Evolutionary conservation across 768 basidiomycete genomes (phyloP).

Genomic region (Pisolithus marmoratus): DNA sequence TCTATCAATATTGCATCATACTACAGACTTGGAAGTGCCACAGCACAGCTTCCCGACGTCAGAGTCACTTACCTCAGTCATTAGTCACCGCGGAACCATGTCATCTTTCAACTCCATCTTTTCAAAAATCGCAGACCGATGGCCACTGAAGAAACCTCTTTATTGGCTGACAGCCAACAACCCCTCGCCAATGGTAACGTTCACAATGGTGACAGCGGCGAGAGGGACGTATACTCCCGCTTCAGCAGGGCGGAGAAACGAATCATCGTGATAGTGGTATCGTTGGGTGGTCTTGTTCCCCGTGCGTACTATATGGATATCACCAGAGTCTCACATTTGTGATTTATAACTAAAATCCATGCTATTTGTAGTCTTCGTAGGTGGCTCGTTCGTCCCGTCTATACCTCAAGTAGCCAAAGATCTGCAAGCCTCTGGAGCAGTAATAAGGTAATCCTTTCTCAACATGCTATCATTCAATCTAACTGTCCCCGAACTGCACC

Average conservation of each 20-base stretch:
- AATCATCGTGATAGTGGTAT: slow-evolving; percentile 51
- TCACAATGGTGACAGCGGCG: not conserved
- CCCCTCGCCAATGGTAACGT: not conserved
- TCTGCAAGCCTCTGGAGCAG: slow-evolving; percentile 46
- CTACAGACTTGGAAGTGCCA: too few relatives aligned
- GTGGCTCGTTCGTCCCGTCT: slow-evolving; percentile 65
- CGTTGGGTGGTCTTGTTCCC: slow-evolving; percentile 57
- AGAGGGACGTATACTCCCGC: slow-evolving; percentile 45
- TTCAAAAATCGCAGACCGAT: slow-evolving; percentile 4
- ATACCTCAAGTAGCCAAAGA: slow-evolving; percentile 71
- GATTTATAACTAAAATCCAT: not conserved
- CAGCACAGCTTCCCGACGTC: too few relatives aligned
- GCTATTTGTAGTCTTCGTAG: slow-evolving; percentile 50
- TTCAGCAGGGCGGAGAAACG: slow-evolving; percentile 49
- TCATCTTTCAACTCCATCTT: too few relatives aligned
- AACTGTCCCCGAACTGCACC: not conserved
- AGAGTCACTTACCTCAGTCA: too few relatives aligned
- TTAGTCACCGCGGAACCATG: too few relatives aligned
- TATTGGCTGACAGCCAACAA: slow-evolving; percentile 12
- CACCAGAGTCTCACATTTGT: not conserved
- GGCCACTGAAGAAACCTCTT: slow-evolving; percentile 24
- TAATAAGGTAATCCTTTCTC: slow-evolving; percentile 45
- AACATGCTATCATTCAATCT: not conserved
- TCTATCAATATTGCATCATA: too few relatives aligned
- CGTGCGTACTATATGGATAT: slow-evolving; percentile 34